Evolutionary conservation across 129 eudicot genomes (phyloP).

Genomic region (Flaveria sonorensis): DNA sequence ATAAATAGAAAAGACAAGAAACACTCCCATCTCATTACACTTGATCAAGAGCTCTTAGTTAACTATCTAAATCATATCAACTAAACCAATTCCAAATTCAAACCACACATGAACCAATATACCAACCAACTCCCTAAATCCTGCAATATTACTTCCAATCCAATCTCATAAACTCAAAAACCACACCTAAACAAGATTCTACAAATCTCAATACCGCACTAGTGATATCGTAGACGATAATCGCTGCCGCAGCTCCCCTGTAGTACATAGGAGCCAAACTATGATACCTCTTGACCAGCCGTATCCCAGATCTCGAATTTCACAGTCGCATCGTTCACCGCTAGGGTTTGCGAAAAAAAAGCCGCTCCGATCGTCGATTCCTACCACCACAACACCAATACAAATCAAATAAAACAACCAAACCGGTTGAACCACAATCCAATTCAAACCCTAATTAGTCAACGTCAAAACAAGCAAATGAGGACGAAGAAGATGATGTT

Average conservation of each 20-base stretch:
- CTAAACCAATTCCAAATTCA: conserved; percentile 11
- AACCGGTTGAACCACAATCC: neutral
- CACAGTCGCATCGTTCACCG: conserved; percentile 81
- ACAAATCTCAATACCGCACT: conserved; percentile 49
- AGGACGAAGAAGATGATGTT: neutral
- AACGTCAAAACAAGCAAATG: conserved; percentile 14
- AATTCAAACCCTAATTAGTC: conserved; percentile 29
- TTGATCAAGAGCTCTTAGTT: neutral
- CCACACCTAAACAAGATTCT: neutral
- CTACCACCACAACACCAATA: conserved; percentile 32
- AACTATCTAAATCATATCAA: neutral
- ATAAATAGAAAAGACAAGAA: too few species aligned
- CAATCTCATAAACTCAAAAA: neutral
- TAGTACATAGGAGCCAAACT: conserved; percentile 99
- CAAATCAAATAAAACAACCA: conserved; percentile 22
- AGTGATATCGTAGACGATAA: conserved; percentile 88
- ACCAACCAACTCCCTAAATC: conserved; percentile 1
- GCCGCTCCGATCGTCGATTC: conserved; percentile 99
- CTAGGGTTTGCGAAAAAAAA: conserved; percentile 89
- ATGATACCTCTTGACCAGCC: conserved; percentile 99
- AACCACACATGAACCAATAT: neutral
- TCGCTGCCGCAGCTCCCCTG: conserved; percentile 99
- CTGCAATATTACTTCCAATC: conserved; percentile 7
- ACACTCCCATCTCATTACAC: too few species aligned
- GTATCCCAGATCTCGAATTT: conserved; percentile 99